Evolutionary conservation across 441 rosid species (phyloP).

Genomic region (Pelargonium cotyledonis): DNA sequence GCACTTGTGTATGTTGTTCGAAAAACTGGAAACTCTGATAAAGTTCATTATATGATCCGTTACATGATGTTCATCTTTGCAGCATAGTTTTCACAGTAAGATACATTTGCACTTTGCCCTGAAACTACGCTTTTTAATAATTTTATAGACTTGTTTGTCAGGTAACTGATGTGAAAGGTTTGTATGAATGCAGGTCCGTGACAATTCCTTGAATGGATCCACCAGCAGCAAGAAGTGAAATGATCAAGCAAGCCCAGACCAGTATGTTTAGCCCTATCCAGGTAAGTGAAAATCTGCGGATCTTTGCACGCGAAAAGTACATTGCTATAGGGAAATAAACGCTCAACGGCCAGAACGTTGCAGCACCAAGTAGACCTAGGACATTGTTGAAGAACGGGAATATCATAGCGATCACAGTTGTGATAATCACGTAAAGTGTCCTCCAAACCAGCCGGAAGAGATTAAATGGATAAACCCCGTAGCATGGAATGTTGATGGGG

Average conservation of each 20-base stretch:
- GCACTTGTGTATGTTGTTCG: background rate
- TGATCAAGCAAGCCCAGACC: constrained; percentile 32
- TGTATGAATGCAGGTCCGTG: constrained; percentile 23
- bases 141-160: background rate
- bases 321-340: constrained; percentile 53
- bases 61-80: background rate
- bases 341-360: constrained; percentile 42
- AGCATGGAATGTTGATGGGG: background rate
- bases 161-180: constrained; percentile 40
- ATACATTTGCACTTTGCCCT: background rate
- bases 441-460: constrained; percentile 7
- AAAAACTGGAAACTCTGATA: background rate
- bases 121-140: background rate
- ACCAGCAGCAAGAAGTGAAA: constrained; percentile 31
- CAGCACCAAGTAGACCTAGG: constrained; percentile 7
- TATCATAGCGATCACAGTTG: constrained; percentile 5
- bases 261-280: constrained; percentile 40
- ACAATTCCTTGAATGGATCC: constrained; percentile 45
- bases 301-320: constrained; percentile 36
- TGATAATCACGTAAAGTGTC: background rate
- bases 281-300: constrained; percentile 28
- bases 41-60: background rate
- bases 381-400: constrained; percentile 9
- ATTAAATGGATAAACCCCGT: background rate
- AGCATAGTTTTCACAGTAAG: background rate